phyloP scores from a whole-genome alignment of 805 yeast genomes.

The Zygosaccharomyces lentus region DNA sequence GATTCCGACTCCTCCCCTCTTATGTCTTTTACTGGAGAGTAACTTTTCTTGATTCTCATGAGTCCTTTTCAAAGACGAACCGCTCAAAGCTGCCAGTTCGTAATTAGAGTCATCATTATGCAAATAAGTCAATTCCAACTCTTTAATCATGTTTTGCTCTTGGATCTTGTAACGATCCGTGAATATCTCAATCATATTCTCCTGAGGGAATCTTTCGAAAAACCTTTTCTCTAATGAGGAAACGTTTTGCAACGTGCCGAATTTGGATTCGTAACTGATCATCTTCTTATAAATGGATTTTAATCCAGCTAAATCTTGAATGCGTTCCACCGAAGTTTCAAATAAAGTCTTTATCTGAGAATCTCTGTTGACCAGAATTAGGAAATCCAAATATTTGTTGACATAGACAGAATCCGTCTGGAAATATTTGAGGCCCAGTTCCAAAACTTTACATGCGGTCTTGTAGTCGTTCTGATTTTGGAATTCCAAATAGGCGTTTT shows the following conservation, averaged over 20 bases:
- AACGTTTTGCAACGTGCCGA: conserved; percentile 67
- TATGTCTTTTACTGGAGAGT: conserved; percentile 10
- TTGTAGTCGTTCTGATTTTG: conserved; percentile 57
- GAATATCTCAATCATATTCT: conserved; percentile 35
- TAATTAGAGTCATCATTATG: conserved; percentile 18
- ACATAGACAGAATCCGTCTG: conserved; percentile 57
- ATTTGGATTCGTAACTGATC: conserved; percentile 62
- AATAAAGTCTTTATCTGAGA: conserved; percentile 73
- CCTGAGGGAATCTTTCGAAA: conserved; percentile 60
- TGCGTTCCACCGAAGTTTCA: conserved; percentile 65
- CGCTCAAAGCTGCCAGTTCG: conserved; percentile 8
- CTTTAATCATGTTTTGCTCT: conserved; percentile 33
- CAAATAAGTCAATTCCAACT: conserved; percentile 35
- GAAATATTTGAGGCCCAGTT: conserved; percentile 62
- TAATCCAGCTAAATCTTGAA: conserved; percentile 34
- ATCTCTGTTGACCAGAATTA: conserved; percentile 65
- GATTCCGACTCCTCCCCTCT: conserved; percentile 16
- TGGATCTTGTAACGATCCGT: conserved; percentile 38
- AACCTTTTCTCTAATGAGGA: conserved; percentile 63
- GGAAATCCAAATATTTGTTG: conserved; percentile 63
- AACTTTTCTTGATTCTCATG: conserved; percentile 10
- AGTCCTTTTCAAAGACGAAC: conserved; percentile 21
- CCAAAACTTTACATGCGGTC: conserved; percentile 72
- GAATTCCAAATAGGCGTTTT: conserved; percentile 78
- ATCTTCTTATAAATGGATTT: conserved; percentile 52